Evolutionary conservation across 2,329 filamentous ascomycete genomes (phyloP), one percentile per base, ranked within the genome.

Genomic region (Triangularia verruculosa): DNA sequence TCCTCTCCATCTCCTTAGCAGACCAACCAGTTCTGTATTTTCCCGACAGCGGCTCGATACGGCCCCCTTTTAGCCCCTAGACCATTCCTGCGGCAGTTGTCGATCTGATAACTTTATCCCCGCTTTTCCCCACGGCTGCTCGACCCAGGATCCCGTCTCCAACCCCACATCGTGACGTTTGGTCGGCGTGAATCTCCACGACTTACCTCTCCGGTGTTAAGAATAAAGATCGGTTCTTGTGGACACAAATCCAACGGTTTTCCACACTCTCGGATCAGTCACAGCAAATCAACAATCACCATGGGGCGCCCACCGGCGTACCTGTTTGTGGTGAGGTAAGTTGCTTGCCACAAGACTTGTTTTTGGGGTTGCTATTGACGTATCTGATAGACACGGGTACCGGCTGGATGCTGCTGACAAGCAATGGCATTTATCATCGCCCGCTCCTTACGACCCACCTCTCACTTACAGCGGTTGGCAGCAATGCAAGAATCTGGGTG

Each of bases 341-440:
- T 58, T 24, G 28, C 30, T n/a, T 15, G 17, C 32, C 53, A 57
- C 13, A 27, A n/a, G n/a, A n/a, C n/a, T 8, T 6, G 3, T 9
- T 17, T 39, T 17, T 52, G 56, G 25, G 27, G 22, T 30, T 13
- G 13, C 13, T 51, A 11, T 43, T 63, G 13, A 68, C 61, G n/a
- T 13, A 15, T 24, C 24, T 8, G 22, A 52, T 64, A 89, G 95
- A 78, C 95, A 99, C 77, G 95, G 95, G 73, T 91, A 93, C 71
- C 90, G 95, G 70, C 89, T 99, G 63, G 95, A 99, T 76, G 92
- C 92, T 62, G 93, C 93, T 66, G 93, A 99, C 82, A 93, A 93
- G 75, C 87, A 92, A 76, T 99, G 95, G 95, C 92, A 97, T 76
- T 84, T 97, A 61, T 90, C 91, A 28, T 97, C 95, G 5, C 91